A percentile compares a stretch with the other conserved stretches of the same genome.
phyloP scores from a whole-genome alignment of 768 basidiomycete species.

The Saitozyma podzolica region DNA sequence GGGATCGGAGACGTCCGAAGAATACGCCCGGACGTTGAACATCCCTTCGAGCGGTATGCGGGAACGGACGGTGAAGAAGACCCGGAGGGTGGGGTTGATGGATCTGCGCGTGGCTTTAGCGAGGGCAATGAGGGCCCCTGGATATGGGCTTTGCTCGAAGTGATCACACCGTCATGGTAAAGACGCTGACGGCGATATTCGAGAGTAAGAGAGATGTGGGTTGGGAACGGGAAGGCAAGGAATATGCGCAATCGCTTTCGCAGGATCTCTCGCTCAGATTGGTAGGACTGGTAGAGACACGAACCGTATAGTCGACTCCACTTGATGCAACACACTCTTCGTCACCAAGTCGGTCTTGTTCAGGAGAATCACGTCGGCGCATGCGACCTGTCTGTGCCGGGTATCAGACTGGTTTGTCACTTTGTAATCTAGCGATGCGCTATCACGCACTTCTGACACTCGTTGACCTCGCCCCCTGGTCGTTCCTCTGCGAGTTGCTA shows the following conservation, averaged over 20 bases:
- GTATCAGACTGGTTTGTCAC: not conserved
- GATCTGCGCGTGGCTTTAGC: conserved; percentile 44
- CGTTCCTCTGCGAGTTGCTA: conserved; percentile 87
- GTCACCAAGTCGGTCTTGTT: conserved; percentile 85
- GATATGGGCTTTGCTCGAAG: too few species aligned
- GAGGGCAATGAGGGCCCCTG: too few species aligned
- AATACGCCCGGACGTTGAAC: conserved; percentile 74
- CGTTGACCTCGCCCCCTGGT: conserved; percentile 66
- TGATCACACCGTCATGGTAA: too few species aligned
- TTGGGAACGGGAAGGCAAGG: not conserved
- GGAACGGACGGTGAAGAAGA: conserved; percentile 70
- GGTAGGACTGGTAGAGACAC: conserved; percentile 7
- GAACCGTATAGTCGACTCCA: conserved; percentile 62
- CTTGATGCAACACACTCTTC: conserved; percentile 55
- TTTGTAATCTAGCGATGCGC: not conserved
- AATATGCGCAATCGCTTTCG: not conserved
- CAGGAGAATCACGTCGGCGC: conserved; percentile 83
- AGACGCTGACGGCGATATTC: too few species aligned
- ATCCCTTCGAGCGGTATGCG: conserved; percentile 73
- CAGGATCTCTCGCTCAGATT: not conserved
- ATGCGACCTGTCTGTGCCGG: conserved; percentile 81
- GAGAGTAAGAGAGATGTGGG: too few species aligned
- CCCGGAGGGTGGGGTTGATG: conserved; percentile 76
- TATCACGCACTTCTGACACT: conserved; percentile 69
- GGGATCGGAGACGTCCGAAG: conserved; percentile 5